Evolutionary conservation across 768 basidiomycete species (phyloP), one percentile per base, ranked within the genome.

Genomic region (Termitomyces titanicus): DNA sequence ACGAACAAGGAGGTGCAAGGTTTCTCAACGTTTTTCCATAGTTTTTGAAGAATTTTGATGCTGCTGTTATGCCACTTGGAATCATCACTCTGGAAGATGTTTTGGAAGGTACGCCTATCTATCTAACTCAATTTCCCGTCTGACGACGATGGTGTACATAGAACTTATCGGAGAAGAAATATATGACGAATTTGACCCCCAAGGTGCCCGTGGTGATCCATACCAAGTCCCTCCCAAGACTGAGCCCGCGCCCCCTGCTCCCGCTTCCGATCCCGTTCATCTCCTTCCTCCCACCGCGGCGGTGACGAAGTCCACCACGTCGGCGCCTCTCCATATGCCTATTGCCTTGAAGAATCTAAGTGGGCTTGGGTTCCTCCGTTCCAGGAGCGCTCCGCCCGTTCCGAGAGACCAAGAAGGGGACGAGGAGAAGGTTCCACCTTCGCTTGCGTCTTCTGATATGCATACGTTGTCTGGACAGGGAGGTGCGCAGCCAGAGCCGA

Each of bases 11-110:
- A 39, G 3, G 10, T 40, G 25, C 1, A 31, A 33, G 17, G 12
- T 13, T 22, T 9, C 18, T 50, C n/a, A 6, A 51, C 18, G 43
- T 20, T 15, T 42, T 39, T n/a, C 17, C 24, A 5, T 7, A 90
- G 83, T 93, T 94, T 72, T 74, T 95, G 68, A 86, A 88, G 74
- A 81, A 80, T 38, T 80, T 93, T 51, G 92, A 94, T 66, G 89
- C 87, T 0, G 84, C 86, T 18, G 78, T 93, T 33, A 88, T 87
- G 76, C 92, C 92, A 2, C 76, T 94, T 24, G 94, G 94, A 47
- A 92, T 96, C 63, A 94, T 96, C 57, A 96, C 94, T 0, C 79
- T 96, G 2, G 94, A 96, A 70, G 94, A 96, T 60, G 90, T 96
- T 9, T 76, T 96, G 10, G 94, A 96, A 82, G 89, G 89, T 88